Base-by-base conservation (phyloP, 495 filamentous ascomycete genomes). In the Lindgomyces ingoldianus region DNA sequence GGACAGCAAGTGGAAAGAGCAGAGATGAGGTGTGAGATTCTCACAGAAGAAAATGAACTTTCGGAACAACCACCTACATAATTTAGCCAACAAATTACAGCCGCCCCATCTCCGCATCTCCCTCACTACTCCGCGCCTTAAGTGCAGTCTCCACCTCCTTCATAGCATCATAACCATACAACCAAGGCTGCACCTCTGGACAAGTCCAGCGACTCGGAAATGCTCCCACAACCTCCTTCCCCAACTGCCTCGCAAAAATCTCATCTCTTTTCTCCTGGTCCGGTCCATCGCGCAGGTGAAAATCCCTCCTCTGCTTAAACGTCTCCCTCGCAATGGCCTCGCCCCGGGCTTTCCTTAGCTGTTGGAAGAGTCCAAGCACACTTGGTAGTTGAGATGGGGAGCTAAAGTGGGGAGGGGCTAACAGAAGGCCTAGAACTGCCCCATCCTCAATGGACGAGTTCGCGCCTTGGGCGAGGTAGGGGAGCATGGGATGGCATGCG, bases 401-500 rank as follows among this genome's bases (percentile, higher is more conserved):
- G 4, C 25, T 27, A 44, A 60, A 33, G 50, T 60, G 24, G 4
- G 74, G 76, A 27, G 26, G 3, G 9, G 62, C 3, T 9, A 84
- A 71, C 1, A 85, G 70, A 3, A 78, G 68, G 1, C 81, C 81
- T 0, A 83, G 75, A 6, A 81, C 78, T 19, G 81, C 81, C 4
- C 79, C 81, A 59, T 83, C 81, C 64, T 84, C 81, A 11, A 82
- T 67, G n/a, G 80, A 77, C 21, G 74, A 77, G 42, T 79, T 80
- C 27, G 81, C 81, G 19, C 82, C 82, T 74, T 84, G 81, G 6
- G 80, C 80, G 3, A 87, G 71, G 73, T 87, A 87, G 3, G 86
- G 86, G 57, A 89, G 80, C 69, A 86, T 88, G 3, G 87, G 86
- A 65, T 90, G 87, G 50, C 85, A 87, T 4, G 87, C 83, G 69